phyloP scores from a whole-genome alignment of 495 filamentous ascomycete species.

The Penicillium waksmanii region DNA sequence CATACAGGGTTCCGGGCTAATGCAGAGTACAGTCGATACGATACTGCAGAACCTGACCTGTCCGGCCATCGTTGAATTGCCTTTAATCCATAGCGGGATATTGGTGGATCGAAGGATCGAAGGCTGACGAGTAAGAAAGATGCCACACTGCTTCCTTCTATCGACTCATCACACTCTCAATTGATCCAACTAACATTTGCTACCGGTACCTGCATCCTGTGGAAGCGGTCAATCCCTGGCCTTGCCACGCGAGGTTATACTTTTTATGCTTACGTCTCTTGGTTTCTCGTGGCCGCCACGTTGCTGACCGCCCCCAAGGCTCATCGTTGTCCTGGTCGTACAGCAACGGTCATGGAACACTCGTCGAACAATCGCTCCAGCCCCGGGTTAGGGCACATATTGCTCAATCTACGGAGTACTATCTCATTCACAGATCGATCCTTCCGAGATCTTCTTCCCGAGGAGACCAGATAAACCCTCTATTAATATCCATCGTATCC shows the following conservation, averaged over 20 bases:
- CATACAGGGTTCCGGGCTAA: neutral
- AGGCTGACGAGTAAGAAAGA: neutral
- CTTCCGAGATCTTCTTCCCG: neutral
- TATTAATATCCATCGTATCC: neutral
- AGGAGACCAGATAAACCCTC: neutral
- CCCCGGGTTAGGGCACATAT: too few relatives aligned
- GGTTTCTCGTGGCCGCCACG: slow-evolving; percentile 49
- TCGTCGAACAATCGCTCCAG: slow-evolving; percentile 1
- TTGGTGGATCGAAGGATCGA: neutral
- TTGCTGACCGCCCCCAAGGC: slow-evolving; percentile 31
- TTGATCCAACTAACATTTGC: slow-evolving; percentile 13
- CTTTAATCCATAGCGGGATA: neutral
- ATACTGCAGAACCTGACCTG: neutral
- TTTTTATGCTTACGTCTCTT: slow-evolving; percentile 15
- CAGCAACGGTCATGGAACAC: slow-evolving; percentile 27
- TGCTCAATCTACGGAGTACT: neutral
- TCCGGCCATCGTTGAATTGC: neutral
- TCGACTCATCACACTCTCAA: slow-evolving; percentile 6
- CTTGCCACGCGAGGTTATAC: slow-evolving; percentile 17
- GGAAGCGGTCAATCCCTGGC: slow-evolving; percentile 19
- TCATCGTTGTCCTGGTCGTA: slow-evolving; percentile 20
- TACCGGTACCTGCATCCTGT: slow-evolving; percentile 6
- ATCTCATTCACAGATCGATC: neutral
- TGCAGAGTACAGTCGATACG: neutral
- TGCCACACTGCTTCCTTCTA: neutral